Conservation (phyloP, 2,329 filamentous ascomycete species). For the Phialophora chinensis region DNA sequence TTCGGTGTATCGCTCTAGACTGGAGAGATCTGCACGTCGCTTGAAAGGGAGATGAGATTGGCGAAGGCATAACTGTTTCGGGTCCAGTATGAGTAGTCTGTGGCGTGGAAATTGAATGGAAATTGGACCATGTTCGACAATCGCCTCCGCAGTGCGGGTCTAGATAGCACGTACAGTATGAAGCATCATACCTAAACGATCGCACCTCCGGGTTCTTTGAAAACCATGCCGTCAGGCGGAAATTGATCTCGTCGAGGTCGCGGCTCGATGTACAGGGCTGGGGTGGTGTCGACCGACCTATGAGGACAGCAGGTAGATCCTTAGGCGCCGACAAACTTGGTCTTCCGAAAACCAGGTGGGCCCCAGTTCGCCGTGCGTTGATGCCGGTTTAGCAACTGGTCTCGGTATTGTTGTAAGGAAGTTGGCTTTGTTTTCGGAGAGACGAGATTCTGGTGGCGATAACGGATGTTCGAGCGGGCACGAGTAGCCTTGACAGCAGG, state of each 20-base stretch:
- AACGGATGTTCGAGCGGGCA: background rate
- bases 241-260: background rate
- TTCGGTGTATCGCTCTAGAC: background rate
- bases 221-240: background rate
- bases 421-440: slow-evolving; percentile 14
- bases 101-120: background rate
- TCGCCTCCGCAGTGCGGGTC: background rate
- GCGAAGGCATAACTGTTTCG: background rate
- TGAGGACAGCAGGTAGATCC: background rate
- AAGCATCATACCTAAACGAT: background rate
- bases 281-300: background rate
- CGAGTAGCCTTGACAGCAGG: background rate
- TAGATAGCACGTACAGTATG: background rate
- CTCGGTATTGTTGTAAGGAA: slow-evolving; percentile 25
- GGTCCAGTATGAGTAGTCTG: background rate
- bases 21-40: background rate
- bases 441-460: background rate
- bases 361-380: slow-evolving; percentile 23
- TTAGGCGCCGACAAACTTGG: slow-evolving; percentile 30
- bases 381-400: slow-evolving; percentile 21
- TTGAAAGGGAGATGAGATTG: background rate
- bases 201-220: background rate
- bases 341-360: slow-evolving; percentile 18
- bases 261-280: background rate
- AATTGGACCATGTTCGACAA: background rate